These are phyloP conservation scores for Penium margaritaceum DNA, from an alignment of 139 green algal species.

Conservation along the genomic window DNA sequence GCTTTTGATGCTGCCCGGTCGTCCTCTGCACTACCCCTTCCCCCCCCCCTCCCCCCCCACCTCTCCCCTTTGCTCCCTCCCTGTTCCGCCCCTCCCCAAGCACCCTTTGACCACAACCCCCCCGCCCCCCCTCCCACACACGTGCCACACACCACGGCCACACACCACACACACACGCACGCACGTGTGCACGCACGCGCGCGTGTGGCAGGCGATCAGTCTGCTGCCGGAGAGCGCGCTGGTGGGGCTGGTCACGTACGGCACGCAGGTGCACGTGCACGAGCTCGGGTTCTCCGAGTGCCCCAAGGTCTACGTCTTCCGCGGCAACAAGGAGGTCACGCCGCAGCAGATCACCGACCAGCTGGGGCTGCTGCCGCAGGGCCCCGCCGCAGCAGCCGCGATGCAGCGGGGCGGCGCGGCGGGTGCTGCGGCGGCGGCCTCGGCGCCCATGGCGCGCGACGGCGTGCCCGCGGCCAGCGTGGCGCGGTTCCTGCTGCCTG, in stretches of 20 bases:
- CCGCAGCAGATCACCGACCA: conserved; percentile 61
- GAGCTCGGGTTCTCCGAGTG: conserved; percentile 87
- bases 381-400: conserved; percentile 8
- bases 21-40: background rate
- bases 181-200: too few relatives aligned
- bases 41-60: conserved; percentile 10
- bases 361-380: conserved; percentile 59
- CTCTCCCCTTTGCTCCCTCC: conserved; percentile 2
- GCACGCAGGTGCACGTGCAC: conserved; percentile 85
- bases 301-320: conserved; percentile 86
- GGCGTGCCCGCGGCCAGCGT: conserved; percentile 22
- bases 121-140: background rate
- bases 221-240: conserved; percentile 56
- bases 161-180: too few relatives aligned
- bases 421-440: background rate
- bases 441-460: background rate
- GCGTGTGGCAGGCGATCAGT: conserved; percentile 31
- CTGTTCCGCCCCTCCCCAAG: background rate
- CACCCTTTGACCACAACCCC: too few relatives aligned
- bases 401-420: background rate
- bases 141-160: background rate
- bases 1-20: too few relatives aligned
- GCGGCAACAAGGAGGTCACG: conserved; percentile 82
- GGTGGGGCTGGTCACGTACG: conserved; percentile 88
- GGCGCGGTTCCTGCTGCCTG: conserved; percentile 69